Base-by-base conservation (phyloP, 192 early-diverging fungal species). In the Coemansia sp. region DNA sequence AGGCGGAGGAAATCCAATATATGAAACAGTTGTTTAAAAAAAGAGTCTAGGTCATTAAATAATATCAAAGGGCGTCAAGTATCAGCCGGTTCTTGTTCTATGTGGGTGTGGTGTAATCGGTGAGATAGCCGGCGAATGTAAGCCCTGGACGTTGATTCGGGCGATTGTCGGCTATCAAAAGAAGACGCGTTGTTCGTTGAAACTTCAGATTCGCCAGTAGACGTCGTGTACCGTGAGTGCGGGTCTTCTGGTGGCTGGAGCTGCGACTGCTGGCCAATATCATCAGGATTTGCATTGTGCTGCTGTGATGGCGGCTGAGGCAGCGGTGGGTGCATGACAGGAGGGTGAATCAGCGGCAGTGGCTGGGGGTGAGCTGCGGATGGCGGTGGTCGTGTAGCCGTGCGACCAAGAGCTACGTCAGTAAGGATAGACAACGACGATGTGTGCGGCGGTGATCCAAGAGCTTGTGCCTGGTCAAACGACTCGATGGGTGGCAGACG, bases 401-500 rank as follows among this genome's bases (percentile, higher is more conserved):
- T 31, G 37, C 57, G 67, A 11, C 67, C 56, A 0, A 70, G 56
- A 14, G 67, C 67, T 3, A 63, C 67, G 11, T 70, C 67, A 4
- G 67, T 70, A 12, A 70, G 67, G 9, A 70, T 63, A 0, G 67
- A 47, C 11, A 70, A 61, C 38, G 67, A 63, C 24, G 67, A 63
- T 2, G 67, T 51, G 23, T 40, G 26, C 6, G 59, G 60, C 3
- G 67, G 67, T 9, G 59, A 57, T 5, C 42, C 48, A 18, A 59
- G 60, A 5, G 67, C 37, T 24, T 69, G 67, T 7, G 67, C 67
- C 2, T 64, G 63, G 68, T 73, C 77, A 11, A 80, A 71, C 14
- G 77, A 80, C 15, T 66, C 59, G 3, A 80, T 80, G 0, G 77
- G 77, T 55, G 77, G 77, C 11, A 80, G 55, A 0, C 77, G 71